Evolutionary conservation across 2,329 filamentous ascomycete genomes (phyloP).

Genomic region (Pseudogymnoascus sp.): DNA sequence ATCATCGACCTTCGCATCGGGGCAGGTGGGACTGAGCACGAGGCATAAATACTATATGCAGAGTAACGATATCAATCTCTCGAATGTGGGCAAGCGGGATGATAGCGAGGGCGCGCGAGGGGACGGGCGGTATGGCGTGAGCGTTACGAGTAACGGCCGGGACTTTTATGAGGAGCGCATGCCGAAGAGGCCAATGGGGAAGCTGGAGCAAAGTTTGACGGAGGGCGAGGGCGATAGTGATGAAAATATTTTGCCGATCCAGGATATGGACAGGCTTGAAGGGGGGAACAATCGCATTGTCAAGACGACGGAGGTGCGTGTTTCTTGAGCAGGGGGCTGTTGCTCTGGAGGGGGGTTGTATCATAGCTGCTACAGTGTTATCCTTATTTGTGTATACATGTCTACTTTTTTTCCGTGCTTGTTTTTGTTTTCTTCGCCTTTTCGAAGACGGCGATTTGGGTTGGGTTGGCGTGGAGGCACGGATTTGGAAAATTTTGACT

Average conservation of each 20-base stretch:
- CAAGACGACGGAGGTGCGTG: slow-evolving; percentile 18
- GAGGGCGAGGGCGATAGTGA: slow-evolving; percentile 15
- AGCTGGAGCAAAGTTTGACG: slow-evolving; percentile 11
- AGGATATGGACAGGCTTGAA: slow-evolving; percentile 11
- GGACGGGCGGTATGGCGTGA: slow-evolving; percentile 15
- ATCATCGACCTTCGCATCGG: slow-evolving; percentile 9
- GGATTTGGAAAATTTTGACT: neutral
- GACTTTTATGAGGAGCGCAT: slow-evolving; percentile 10
- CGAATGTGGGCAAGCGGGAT: slow-evolving; percentile 12
- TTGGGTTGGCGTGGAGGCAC: neutral
- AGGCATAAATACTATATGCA: slow-evolving; percentile 22
- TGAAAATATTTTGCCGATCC: slow-evolving; percentile 19
- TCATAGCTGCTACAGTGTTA: neutral
- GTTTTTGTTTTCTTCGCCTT: neutral
- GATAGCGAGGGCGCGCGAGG: neutral
- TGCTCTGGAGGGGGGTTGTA: neutral
- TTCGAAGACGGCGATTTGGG: slow-evolving; percentile 5
- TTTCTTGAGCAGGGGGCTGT: slow-evolving; percentile 9
- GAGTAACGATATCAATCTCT: slow-evolving; percentile 19
- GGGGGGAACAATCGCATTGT: slow-evolving; percentile 12
- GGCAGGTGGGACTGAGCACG: neutral
- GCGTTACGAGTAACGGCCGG: slow-evolving; percentile 14
- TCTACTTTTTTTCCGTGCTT: slow-evolving; percentile 4
- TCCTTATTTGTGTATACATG: neutral
- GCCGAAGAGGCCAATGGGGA: slow-evolving; percentile 15